Percentiles rank a stretch among this genome's conserved stretches.
Evolutionary conservation across 192 early-diverging fungal species (phyloP).

Genomic region (Backusella tuberculispora): DNA sequence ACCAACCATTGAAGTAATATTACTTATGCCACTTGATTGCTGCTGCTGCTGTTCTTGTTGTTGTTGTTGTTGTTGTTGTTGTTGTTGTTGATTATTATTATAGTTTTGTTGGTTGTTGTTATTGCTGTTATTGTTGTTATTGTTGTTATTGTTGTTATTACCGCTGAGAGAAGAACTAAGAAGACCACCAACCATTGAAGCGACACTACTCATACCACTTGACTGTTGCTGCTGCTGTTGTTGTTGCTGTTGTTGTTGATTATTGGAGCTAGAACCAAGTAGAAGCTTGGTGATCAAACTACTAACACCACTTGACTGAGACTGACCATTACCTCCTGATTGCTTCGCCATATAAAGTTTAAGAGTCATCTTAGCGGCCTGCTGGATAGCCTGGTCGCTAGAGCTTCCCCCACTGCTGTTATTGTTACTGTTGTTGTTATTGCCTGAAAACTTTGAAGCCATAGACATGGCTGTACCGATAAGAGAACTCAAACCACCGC

Average conservation of each 20-base stretch:
- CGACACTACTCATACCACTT: slow-evolving; percentile 19
- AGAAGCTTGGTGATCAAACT: slow-evolving; percentile 32
- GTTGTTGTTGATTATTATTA: slow-evolving; percentile 10
- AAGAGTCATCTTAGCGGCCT: slow-evolving; percentile 41
- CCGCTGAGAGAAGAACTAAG: slow-evolving; percentile 10
- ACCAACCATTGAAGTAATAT: neutral
- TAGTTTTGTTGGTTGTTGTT: too few species aligned
- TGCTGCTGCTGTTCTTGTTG: slow-evolving; percentile 19
- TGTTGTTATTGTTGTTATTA: too few species aligned
- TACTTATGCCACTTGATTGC: neutral
- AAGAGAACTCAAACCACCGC: slow-evolving; percentile 23
- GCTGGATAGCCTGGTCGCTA: slow-evolving; percentile 24
- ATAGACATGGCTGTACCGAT: slow-evolving; percentile 42
- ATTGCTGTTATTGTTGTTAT: neutral
- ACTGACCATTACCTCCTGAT: neutral
- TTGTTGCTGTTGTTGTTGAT: slow-evolving; percentile 17
- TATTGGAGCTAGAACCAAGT: slow-evolving; percentile 16
- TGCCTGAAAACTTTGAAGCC: slow-evolving; percentile 33
- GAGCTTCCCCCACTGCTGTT: slow-evolving; percentile 17
- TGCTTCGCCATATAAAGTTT: slow-evolving; percentile 42
- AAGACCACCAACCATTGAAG: slow-evolving; percentile 8
- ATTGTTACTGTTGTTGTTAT: neutral
- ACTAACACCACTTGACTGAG: slow-evolving; percentile 16
- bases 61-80: slow-evolving; percentile 13
- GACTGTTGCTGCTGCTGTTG: slow-evolving; percentile 16